These are phyloP conservation scores for Cyclotella choctawhatcheeana DNA, from an alignment of 108 stramenopile genomes.

Conservation along the genomic window DNA sequence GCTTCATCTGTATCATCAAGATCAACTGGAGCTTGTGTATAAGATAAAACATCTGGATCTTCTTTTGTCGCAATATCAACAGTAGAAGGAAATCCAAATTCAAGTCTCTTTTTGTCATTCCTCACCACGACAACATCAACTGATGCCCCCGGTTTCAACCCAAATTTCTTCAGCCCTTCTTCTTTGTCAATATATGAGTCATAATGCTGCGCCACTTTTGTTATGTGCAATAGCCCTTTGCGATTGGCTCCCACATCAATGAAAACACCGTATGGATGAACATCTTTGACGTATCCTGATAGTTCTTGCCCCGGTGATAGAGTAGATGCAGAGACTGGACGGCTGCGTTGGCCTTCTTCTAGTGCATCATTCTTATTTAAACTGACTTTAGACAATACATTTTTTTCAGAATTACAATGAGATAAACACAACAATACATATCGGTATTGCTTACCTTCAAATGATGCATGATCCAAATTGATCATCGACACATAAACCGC, in stretches of 20 bases:
- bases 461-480: slow-evolving; percentile 52
- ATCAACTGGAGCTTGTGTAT: too few species aligned
- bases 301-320: slow-evolving; percentile 53
- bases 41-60: background rate
- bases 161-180: slow-evolving; percentile 65
- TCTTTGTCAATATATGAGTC: slow-evolving; percentile 64
- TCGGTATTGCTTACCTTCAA: slow-evolving; percentile 43
- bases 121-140: slow-evolving; percentile 56
- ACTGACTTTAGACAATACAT: slow-evolving; percentile 34
- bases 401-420: too few species aligned
- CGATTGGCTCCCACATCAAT: slow-evolving; percentile 84
- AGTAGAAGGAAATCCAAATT: slow-evolving; percentile 62
- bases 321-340: slow-evolving; percentile 56
- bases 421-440: background rate
- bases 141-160: slow-evolving; percentile 57
- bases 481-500: slow-evolving; percentile 71
- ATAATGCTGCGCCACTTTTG: slow-evolving; percentile 60
- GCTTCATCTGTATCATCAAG: too few species aligned
- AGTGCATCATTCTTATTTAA: slow-evolving; percentile 49
- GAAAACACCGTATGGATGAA: slow-evolving; percentile 72
- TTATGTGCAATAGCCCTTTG: slow-evolving; percentile 75
- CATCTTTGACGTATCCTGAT: slow-evolving; percentile 53
- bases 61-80: slow-evolving; percentile 8
- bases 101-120: slow-evolving; percentile 60
- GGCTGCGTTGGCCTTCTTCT: slow-evolving; percentile 18